Evolutionary conservation across 352 stramenopile species (phyloP), one percentile per base, ranked within the genome.

Genomic region (Elongisporangium anandrum): DNA sequence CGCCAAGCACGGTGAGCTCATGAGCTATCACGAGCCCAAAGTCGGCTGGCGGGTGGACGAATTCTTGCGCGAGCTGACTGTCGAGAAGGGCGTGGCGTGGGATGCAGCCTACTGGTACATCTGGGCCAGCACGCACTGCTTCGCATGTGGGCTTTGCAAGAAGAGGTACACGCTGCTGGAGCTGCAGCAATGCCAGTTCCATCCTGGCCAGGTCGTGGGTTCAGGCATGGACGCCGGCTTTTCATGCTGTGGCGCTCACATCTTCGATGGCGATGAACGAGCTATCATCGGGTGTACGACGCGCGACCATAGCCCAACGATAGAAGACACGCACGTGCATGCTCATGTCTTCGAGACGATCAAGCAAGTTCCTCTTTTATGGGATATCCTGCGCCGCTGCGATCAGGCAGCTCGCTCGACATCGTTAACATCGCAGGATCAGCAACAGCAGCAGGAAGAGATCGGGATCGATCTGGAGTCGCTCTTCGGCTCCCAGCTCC

Each of bases 21-120:
- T 84, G 4, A 70, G 68, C 21, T 59, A 54, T 0, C 81, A 93
- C 51, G 53, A 81, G 53, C 54, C 70, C 1, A 81, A 74, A 50
- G 1, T 50, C 0, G 69, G 65, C 4, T 92, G 81, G 79, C 74
- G 73, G 22, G 15, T 79, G 0, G 71, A 87, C 4, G 52, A 68
- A 0, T 87, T 86, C 51, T 23, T 88, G 7, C 61, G 63, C 34
- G 72, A 77, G 1, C 57, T 86, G 2, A 63, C 72, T 5, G 61
- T 66, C 10, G 64, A 81, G 21, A 77, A 72, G 39, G 65, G 57
- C 1, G 71, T 87, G 47, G 70, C 67, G 3, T 97, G 86, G 87
- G 75, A 63, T 19, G 73, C 65, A 0, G 72, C 77, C 0, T 97
- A 94, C 56, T 97, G 90, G 88, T 81, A 85, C 51, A 51, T 96